These are phyloP conservation scores for Candida corydali DNA, from an alignment of 805 yeast species.

Conservation along the genomic window DNA sequence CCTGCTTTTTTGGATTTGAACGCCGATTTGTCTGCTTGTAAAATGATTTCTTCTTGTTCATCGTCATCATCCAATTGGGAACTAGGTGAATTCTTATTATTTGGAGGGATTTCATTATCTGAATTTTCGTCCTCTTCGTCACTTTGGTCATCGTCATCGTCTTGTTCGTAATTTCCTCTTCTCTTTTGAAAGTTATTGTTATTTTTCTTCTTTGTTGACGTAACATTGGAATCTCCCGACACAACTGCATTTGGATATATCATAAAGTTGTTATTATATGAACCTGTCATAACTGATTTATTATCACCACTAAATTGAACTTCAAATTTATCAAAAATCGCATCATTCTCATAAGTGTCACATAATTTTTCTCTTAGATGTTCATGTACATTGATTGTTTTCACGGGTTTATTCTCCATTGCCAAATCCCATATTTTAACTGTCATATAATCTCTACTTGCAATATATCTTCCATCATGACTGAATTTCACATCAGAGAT, in stretches of 20 bases:
- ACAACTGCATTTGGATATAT: slow-evolving; percentile 78
- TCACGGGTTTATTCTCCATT: slow-evolving; percentile 93
- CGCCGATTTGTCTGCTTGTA: slow-evolving; percentile 97
- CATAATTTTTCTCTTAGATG: slow-evolving; percentile 89
- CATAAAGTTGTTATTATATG: slow-evolving; percentile 95
- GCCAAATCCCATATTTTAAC: slow-evolving; percentile 97
- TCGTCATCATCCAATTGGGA: slow-evolving; percentile 27
- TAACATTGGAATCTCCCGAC: slow-evolving; percentile 1
- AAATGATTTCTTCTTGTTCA: slow-evolving; percentile 57
- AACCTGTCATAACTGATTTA: slow-evolving; percentile 90
- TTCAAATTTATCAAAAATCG: slow-evolving; percentile 97
- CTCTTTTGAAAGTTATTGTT: slow-evolving; percentile 12
- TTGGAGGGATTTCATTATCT: slow-evolving; percentile 22
- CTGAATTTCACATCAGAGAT: slow-evolving; percentile 92
- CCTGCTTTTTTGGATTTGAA: slow-evolving; percentile 73
- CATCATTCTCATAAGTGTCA: slow-evolving; percentile 97
- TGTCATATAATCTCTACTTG: slow-evolving; percentile 95
- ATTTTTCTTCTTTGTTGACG: slow-evolving; percentile 9
- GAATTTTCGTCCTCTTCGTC: slow-evolving; percentile 25
- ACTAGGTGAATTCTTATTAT: slow-evolving; percentile 25
- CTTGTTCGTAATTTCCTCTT: slow-evolving; percentile 19
- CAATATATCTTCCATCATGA: slow-evolving; percentile 88
- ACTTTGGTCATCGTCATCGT: slow-evolving; percentile 38
- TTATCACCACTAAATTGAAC: slow-evolving; percentile 93
- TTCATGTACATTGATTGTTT: slow-evolving; percentile 93